Evolutionary conservation across 1,284 basidiomycete genomes (phyloP), one percentile per base, ranked within the genome.

Genomic region (Apiotrichum porosum): DNA sequence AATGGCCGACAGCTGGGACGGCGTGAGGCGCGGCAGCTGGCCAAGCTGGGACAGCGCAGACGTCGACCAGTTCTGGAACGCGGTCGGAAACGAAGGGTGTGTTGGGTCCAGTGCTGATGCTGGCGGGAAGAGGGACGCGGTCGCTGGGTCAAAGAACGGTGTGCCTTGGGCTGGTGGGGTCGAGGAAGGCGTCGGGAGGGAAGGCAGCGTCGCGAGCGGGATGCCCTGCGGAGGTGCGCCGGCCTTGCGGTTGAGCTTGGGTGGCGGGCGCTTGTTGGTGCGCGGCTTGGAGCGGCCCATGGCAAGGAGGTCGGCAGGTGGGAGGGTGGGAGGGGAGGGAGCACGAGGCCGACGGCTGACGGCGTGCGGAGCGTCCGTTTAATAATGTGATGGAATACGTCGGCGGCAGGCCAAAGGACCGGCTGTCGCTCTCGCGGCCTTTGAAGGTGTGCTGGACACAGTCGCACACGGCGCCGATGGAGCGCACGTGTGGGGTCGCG

Each of bases 251-350:
- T 46, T 51, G 30, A 49, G 42, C 48, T 54, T 57, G 21, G 56
- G 56, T 32, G 56, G 56, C 13, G 56, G 52, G 22, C 62, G 58
- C 50, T 71, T 71, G 54, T 67, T 66, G 8, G 65, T 64, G 18
- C 64, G 57, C 15, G 65, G 64, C 42, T 72, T 72, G 23, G 65
- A 66, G 46, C 66, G 60, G 34, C 66, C 69, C 69, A 72, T 72
- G 40, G 36, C 61, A 9, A 23, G 5, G 12, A 12, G 24, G 23
- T 17, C 6, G 28, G 8, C 9, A 24, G n/a, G 15, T 4, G 26
- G 24, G 17, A 30, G 18, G 32, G 23, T 13, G 30, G 21, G 6
- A 23, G 23, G 24, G 14, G 44, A 5, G 30, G 39, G 38, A 28
- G n/a, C n/a, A n/a, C n/a, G n/a, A n/a, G n/a, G n/a, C n/a, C n/a